phyloP scores from a whole-genome alignment of 2,329 filamentous ascomycete species.

The Chrysoporthe austroafricana region DNA sequence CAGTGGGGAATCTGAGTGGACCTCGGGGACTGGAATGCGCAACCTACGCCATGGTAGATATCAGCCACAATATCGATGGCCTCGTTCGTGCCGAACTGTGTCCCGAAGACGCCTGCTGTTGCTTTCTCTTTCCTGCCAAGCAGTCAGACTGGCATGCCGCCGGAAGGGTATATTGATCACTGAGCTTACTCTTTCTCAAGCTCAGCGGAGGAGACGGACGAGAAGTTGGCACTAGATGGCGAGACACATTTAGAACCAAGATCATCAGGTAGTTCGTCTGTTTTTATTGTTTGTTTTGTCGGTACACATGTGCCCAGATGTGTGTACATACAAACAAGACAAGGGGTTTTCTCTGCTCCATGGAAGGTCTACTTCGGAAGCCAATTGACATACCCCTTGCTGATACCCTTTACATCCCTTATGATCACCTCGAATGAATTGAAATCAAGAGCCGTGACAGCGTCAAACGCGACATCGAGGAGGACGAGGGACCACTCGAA shows the following conservation, averaged over 20 bases:
- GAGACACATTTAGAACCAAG: slow-evolving; percentile 44
- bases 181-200: slow-evolving; percentile 67
- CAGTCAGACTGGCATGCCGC: not conserved
- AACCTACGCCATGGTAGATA: slow-evolving; percentile 84
- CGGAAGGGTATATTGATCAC: slow-evolving; percentile 50
- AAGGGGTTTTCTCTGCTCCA: slow-evolving; percentile 11
- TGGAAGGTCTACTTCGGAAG: slow-evolving; percentile 76
- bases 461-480: slow-evolving; percentile 95
- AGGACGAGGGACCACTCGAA: slow-evolving; percentile 97
- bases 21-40: slow-evolving; percentile 4
- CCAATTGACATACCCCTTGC: slow-evolving; percentile 98
- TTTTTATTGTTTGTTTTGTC: slow-evolving; percentile 9
- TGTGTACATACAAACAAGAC: slow-evolving; percentile 22
- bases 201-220: slow-evolving; percentile 51
- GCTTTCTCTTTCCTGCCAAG: slow-evolving; percentile 73
- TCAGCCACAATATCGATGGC: slow-evolving; percentile 83
- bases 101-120: slow-evolving; percentile 69
- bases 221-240: slow-evolving; percentile 50
- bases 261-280: slow-evolving; percentile 7
- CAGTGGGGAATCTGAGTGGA: slow-evolving; percentile 20
- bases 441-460: slow-evolving; percentile 92
- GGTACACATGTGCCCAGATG: slow-evolving; percentile 29
- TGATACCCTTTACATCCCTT: slow-evolving; percentile 84
- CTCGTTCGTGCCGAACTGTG: slow-evolving; percentile 73
- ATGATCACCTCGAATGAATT: slow-evolving; percentile 84